These are phyloP conservation scores for Diospyros lotus DNA, from an alignment of 148 eudicot genomes.

Conservation along the genomic window DNA sequence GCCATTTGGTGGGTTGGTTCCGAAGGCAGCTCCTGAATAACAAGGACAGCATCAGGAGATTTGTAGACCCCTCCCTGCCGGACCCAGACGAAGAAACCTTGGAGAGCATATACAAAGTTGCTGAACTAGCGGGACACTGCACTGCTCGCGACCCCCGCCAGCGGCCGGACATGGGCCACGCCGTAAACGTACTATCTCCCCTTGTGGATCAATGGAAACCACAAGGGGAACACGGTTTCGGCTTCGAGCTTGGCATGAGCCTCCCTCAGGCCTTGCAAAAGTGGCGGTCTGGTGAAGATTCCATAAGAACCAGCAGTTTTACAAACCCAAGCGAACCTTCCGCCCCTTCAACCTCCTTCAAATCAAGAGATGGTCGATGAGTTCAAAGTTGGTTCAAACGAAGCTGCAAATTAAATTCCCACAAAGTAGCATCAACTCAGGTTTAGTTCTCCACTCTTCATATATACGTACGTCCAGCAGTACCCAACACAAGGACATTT, in stretches of 20 bases:
- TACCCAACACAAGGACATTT: too few species aligned
- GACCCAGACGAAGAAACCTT: constrained; percentile 41
- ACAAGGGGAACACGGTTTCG: constrained; percentile 24
- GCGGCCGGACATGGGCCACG: constrained; percentile 68
- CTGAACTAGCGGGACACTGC: constrained; percentile 67
- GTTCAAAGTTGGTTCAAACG: too few species aligned
- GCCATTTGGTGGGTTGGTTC: constrained; percentile 56
- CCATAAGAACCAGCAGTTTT: constrained; percentile 7
- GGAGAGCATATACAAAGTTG: constrained; percentile 45
- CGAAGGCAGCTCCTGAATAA: constrained; percentile 25
- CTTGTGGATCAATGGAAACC: constrained; percentile 63
- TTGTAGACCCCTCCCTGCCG: constrained; percentile 38
- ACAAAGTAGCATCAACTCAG: too few species aligned
- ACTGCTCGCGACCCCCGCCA: constrained; percentile 53
- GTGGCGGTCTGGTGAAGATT: constrained; percentile 45
- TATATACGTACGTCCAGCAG: too few species aligned
- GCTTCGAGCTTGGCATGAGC: constrained; percentile 17
- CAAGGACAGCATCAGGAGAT: constrained; percentile 37
- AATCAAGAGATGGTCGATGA: constrained; percentile 11
- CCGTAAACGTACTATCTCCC: constrained; percentile 49
- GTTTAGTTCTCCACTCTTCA: too few species aligned
- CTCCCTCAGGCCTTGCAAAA: constrained; percentile 45
- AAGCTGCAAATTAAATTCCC: too few species aligned
- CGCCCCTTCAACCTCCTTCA: constrained; percentile 19
- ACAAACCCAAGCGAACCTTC: constrained; percentile 27